These are phyloP conservation scores for Phytophthora vignae DNA, from an alignment of 352 stramenopile species.

Conservation along the genomic window DNA sequence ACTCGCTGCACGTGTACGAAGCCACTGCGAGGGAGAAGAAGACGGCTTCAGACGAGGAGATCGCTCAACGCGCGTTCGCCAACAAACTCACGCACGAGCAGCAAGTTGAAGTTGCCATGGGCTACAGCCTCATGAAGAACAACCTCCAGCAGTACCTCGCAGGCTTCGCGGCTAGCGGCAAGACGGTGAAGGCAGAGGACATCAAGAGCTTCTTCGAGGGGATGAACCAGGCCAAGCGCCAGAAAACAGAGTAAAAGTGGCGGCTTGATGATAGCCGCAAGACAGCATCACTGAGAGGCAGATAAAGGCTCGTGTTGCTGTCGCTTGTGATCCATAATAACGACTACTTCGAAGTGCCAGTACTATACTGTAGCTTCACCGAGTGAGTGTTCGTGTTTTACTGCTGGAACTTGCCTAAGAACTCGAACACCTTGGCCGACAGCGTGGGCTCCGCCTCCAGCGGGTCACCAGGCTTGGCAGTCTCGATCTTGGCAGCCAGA, in stretches of 20 bases:
- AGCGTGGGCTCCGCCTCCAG: slow-evolving; percentile 52
- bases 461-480: slow-evolving; percentile 71
- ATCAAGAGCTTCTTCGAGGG: slow-evolving; percentile 76
- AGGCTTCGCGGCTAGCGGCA: slow-evolving; percentile 61
- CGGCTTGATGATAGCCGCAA: background rate
- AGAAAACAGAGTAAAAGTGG: slow-evolving; percentile 48
- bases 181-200: slow-evolving; percentile 77
- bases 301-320: slow-evolving; percentile 6
- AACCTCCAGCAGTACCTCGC: slow-evolving; percentile 73
- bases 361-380: slow-evolving; percentile 14
- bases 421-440: slow-evolving; percentile 59
- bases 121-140: slow-evolving; percentile 78
- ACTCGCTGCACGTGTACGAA: slow-evolving; percentile 77
- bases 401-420: slow-evolving; percentile 58
- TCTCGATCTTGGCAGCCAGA: slow-evolving; percentile 86
- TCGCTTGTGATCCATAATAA: slow-evolving; percentile 24
- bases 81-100: slow-evolving; percentile 71
- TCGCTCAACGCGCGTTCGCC: slow-evolving; percentile 59
- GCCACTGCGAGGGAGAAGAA: slow-evolving; percentile 47
- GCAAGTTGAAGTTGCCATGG: slow-evolving; percentile 78
- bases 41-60: slow-evolving; percentile 48
- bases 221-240: slow-evolving; percentile 60
- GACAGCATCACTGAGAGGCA: background rate
- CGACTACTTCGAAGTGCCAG: slow-evolving; percentile 14
- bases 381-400: slow-evolving; percentile 27